Percentiles rank a stretch among this genome's conserved stretches.
These are phyloP conservation scores for Salmacisia buchloeana DNA, from an alignment of 1,284 basidiomycete species.

Conservation along the genomic window DNA sequence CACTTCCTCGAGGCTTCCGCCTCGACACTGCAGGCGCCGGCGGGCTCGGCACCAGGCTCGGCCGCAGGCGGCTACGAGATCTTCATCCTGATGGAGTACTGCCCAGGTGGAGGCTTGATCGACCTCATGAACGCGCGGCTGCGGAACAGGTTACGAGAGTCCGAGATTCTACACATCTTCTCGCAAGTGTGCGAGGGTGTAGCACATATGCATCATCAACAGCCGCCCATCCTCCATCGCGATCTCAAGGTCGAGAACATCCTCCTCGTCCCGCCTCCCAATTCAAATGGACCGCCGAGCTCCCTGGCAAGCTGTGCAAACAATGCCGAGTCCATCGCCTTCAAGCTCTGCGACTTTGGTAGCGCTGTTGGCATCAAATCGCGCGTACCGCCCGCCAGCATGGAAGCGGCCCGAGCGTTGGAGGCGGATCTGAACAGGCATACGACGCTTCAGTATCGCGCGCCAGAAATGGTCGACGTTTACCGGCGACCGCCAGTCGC, in stretches of 20 bases:
- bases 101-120: slow-evolving; percentile 86
- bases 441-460: slow-evolving; percentile 88
- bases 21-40: slow-evolving; percentile 30
- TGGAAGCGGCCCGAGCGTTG: slow-evolving; percentile 63
- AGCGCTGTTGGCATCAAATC: slow-evolving; percentile 65
- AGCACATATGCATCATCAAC: slow-evolving; percentile 77
- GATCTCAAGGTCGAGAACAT: slow-evolving; percentile 97
- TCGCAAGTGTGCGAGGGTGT: slow-evolving; percentile 44
- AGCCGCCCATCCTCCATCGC: slow-evolving; percentile 83
- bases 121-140: slow-evolving; percentile 98
- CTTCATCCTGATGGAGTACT: slow-evolving; percentile 99
- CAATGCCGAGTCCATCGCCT: slow-evolving; percentile 52
- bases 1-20: slow-evolving; percentile 80
- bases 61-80: slow-evolving; percentile 76
- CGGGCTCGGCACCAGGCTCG: background rate
- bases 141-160: slow-evolving; percentile 84
- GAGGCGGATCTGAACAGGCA: slow-evolving; percentile 89
- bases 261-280: slow-evolving; percentile 57
- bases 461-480: slow-evolving; percentile 96
- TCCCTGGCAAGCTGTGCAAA: slow-evolving; percentile 11
- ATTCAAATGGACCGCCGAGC: slow-evolving; percentile 17
- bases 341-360: slow-evolving; percentile 98
- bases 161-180: slow-evolving; percentile 95
- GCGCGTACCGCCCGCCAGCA: slow-evolving; percentile 28
- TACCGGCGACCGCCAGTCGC: slow-evolving; percentile 64